Base-by-base conservation (phyloP, 495 filamentous ascomycete species). In the Penicillium robsamsonii region DNA sequence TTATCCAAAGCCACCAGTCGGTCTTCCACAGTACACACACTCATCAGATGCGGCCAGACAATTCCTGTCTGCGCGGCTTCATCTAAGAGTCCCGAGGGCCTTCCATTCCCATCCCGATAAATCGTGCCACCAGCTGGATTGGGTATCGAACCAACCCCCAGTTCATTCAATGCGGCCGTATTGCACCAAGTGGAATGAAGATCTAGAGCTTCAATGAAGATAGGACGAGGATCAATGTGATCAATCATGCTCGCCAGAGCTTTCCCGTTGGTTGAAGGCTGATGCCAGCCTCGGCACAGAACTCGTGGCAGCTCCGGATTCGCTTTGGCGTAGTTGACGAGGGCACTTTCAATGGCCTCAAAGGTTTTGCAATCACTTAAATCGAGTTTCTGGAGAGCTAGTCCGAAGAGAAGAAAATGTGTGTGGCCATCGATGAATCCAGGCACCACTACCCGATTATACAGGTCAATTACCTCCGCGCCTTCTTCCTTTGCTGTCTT, bases 371-470 rank as follows among this genome's bases (percentile, higher is more conserved):
- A 83, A n/a, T 45, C 24, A 35, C 75, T 70, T 2, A 84, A 64
- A 38, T 75, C 74, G 18, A 77, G 68, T 60, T 82, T 82, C 54
- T 71, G 73, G n/a, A 83, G 76, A 2, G 81, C 71, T 52, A 78
- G 77, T 11, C 81, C 81, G 33, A 83, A 67, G 45, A 82, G 72
- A 59, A 83, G 74, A 22, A 84, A 68, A 54, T 84, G 81, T 73
- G 79, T 78, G 59, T 84, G 81, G 0, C 78, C 81, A 53, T 84
- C 81, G 38, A 84, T 76, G 57, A 84, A 84, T 11, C 81, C 79
- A 1, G 81, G 81, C 24, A 84, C 63, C 8, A 83, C 59, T 27
- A 75, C 75, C 40, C 63, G 67, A 30, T 72, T 68, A 1, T 60
- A 29, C 18, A 84, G 68, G 58, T 81, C 73, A 22, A 79, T 78